Evolutionary conservation across 768 basidiomycete genomes (phyloP).

Genomic region (Hemileccinum rubropunctum): DNA sequence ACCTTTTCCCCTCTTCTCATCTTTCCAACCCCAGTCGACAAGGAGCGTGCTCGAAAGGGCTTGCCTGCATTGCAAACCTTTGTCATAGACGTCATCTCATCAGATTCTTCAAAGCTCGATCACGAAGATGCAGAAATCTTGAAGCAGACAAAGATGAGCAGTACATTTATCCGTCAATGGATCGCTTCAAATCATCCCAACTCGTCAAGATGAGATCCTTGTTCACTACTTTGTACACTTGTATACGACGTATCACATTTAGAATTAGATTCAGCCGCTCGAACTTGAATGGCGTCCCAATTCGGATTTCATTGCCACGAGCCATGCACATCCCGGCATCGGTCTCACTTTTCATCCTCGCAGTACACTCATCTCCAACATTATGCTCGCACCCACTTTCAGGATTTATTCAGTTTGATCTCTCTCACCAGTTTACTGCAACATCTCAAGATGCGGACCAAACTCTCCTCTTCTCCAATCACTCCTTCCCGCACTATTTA

Average conservation of each 20-base stretch:
- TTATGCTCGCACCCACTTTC: not conserved
- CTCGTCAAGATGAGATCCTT: conserved; percentile 5
- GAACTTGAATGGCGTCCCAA: too few species aligned
- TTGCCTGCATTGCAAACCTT: conserved; percentile 65
- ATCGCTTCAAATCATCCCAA: conserved; percentile 42
- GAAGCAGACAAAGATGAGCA: conserved; percentile 88
- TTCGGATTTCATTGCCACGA: too few species aligned
- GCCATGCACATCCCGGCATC: too few species aligned
- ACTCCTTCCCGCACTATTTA: conserved; percentile 6
- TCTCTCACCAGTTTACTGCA: conserved; percentile 14
- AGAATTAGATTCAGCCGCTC: too few species aligned
- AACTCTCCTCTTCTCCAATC: not conserved
- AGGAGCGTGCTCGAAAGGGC: conserved; percentile 49
- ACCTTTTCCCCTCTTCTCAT: not conserved
- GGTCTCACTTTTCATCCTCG: too few species aligned
- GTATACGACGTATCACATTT: too few species aligned
- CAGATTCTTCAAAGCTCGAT: conserved; percentile 55
- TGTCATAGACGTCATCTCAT: conserved; percentile 88
- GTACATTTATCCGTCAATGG: conserved; percentile 90
- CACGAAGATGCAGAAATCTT: conserved; percentile 65
- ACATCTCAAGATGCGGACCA: not conserved
- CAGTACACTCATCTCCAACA: not conserved
- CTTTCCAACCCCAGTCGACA: conserved; percentile 50
- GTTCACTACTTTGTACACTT: too few species aligned
- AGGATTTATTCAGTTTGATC: conserved; percentile 21